phyloP scores from a whole-genome alignment of 495 filamentous ascomycete genomes.

The Aspergillus steynii region DNA sequence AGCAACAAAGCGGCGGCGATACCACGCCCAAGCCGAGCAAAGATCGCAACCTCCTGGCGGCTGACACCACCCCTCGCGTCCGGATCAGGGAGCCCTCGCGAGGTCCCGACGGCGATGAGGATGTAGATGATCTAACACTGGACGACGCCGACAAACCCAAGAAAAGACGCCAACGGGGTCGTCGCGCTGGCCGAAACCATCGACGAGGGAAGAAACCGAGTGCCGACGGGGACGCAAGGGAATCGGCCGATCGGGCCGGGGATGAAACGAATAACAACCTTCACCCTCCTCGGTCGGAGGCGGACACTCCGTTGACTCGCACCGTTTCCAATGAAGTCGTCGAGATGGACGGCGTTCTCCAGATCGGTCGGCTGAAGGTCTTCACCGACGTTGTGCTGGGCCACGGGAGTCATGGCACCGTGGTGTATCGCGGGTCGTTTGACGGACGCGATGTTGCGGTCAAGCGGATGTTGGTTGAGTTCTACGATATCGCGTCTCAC shows the following conservation, averaged over 20 bases:
- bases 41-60: slow-evolving; percentile 19
- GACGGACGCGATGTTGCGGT: slow-evolving; percentile 92
- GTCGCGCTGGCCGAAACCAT: slow-evolving; percentile 76
- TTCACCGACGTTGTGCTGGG: slow-evolving; percentile 73
- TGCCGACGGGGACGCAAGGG: slow-evolving; percentile 40
- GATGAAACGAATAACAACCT: slow-evolving; percentile 43
- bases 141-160: slow-evolving; percentile 58
- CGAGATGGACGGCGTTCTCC: slow-evolving; percentile 54
- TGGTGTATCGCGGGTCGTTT: slow-evolving; percentile 82
- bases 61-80: slow-evolving; percentile 32
- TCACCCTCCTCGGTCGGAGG: slow-evolving; percentile 51
- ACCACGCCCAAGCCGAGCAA: slow-evolving; percentile 28
- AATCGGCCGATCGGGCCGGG: slow-evolving; percentile 44
- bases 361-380: slow-evolving; percentile 72
- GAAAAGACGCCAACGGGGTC: slow-evolving; percentile 80
- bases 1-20: slow-evolving; percentile 22
- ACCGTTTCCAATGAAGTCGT: slow-evolving; percentile 41
- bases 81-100: slow-evolving; percentile 48
- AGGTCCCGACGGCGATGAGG: slow-evolving; percentile 39
- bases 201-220: slow-evolving; percentile 59
- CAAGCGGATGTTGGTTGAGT: slow-evolving; percentile 93
- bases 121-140: slow-evolving; percentile 34
- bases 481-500: slow-evolving; percentile 92
- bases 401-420: slow-evolving; percentile 81
- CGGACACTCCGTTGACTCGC: slow-evolving; percentile 50